Evolutionary conservation across 805 yeast genomes (phyloP), one percentile per base, ranked within the genome.

Genomic region (Schwanniomyces occidentalis): DNA sequence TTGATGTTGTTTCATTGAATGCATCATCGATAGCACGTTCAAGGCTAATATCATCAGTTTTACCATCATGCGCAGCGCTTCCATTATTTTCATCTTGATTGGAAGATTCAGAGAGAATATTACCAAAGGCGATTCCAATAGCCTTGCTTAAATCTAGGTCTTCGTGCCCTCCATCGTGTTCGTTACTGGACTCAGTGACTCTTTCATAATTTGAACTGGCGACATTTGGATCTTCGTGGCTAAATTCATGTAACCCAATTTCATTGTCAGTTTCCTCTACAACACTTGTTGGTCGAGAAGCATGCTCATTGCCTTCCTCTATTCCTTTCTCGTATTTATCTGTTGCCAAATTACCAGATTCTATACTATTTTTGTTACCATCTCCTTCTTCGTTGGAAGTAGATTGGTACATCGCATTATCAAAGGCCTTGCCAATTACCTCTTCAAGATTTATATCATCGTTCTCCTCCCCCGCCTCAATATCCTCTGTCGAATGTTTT

Each of bases 381-480:
- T n/a, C n/a, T n/a, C n/a, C n/a, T n/a, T n/a, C n/a, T n/a, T n/a
- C n/a, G n/a, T n/a, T n/a, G n/a, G 15, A 30, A 27, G 40, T 30
- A 24, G 36, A 27, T 16, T 42, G 44, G 35, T 45, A 58, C 42
- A 56, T 61, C 43, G 47, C 65, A 44, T 52, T 52, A n/a, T n/a
- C n/a, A 41, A 66, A 63, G 1, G 63, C 72, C 38, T 61, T 61
- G 12, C 67, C 71, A 28, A 66, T 62, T 24, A 69, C 69, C 25
- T 52, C 54, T 35, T 61, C 62, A 29, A 61, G 45, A 18, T 54
- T 61, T 7, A 44, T 19, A 27, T 52, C 61, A 10, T 44, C 49
- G 23, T 35, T 20, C 21, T 30, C 35, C n/a, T n/a, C n/a, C n/a
- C n/a, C n/a, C n/a, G n/a, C n/a, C n/a, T n/a, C n/a, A n/a, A n/a